These are phyloP conservation scores for Arthrobotrys sinensis DNA, from an alignment of 2,329 filamentous ascomycete genomes.

Conservation along the genomic window DNA sequence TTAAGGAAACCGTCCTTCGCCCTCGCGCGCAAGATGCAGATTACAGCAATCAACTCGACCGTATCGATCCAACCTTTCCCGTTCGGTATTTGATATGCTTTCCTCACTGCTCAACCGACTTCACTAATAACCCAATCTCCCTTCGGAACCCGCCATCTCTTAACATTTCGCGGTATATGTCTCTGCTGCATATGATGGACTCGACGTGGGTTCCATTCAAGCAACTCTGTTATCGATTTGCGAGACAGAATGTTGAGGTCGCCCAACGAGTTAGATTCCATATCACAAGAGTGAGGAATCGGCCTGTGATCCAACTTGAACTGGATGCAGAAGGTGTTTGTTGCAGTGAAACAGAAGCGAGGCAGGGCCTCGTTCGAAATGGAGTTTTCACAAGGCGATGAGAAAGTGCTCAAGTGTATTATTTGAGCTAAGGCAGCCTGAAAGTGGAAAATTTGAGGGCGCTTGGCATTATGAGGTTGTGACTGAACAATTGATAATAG, in stretches of 20 bases:
- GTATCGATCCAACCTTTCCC: neutral
- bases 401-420: no score
- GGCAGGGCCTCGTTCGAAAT: neutral
- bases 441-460: no score
- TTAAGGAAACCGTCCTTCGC: neutral
- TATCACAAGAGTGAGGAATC: neutral
- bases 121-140: neutral
- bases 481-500: no score
- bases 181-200: neutral
- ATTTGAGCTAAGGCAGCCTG: no score
- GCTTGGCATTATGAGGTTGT: no score
- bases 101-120: slow-evolving; percentile 1
- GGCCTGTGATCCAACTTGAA: neutral
- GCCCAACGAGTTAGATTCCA: neutral
- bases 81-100: neutral
- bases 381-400: neutral
- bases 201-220: neutral
- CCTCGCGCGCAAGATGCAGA: neutral
- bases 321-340: slow-evolving; percentile 3
- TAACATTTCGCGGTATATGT: neutral
- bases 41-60: neutral
- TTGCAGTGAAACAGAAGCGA: neutral
- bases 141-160: neutral
- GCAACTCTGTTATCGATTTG: neutral
- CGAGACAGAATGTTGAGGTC: neutral